Conservation (phyloP, 2,329 filamentous ascomycete species). For the Domatiomyces catenatus region DNA sequence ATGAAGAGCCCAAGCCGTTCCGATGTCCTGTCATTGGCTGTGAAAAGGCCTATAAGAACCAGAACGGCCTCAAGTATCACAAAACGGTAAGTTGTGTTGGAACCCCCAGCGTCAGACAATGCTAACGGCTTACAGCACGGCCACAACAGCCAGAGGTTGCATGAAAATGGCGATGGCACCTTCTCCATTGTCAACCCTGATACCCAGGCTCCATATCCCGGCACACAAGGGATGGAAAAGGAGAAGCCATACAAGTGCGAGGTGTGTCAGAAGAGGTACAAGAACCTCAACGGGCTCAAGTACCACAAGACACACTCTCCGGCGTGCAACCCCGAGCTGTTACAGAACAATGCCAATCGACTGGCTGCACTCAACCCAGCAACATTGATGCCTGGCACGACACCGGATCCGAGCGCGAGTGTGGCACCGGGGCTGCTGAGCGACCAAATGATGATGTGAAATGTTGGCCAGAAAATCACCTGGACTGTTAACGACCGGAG, state of each 20-base stretch:
- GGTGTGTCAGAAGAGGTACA: constrained; percentile 93
- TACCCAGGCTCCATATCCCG: constrained; percentile 84
- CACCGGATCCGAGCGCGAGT: not conserved
- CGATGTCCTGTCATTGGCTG: constrained; percentile 95
- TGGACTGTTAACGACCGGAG: not conserved
- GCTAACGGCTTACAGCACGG: constrained; percentile 46
- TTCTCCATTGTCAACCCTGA: constrained; percentile 97
- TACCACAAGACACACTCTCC: constrained; percentile 80
- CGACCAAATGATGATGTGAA: not conserved
- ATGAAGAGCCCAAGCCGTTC: constrained; percentile 93
- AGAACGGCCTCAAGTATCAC: constrained; percentile 91
- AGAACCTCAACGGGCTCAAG: constrained; percentile 96
- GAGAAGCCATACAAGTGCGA: constrained; percentile 98
- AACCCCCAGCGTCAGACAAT: constrained; percentile 17
- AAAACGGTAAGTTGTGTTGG: constrained; percentile 40
- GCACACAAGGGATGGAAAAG: constrained; percentile 98
- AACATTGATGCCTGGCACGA: not conserved
- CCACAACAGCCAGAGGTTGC: constrained; percentile 89
- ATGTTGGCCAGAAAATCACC: not conserved
- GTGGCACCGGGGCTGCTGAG: not conserved
- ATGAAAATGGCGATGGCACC: constrained; percentile 91
- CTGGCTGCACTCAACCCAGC: not conserved
- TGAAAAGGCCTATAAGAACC: constrained; percentile 96
- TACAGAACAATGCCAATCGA: constrained; percentile 35
- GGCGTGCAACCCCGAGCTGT: constrained; percentile 71